Evolutionary conservation across 2,329 filamentous ascomycete species (phyloP).

Genomic region (Graphilbum sp.): DNA sequence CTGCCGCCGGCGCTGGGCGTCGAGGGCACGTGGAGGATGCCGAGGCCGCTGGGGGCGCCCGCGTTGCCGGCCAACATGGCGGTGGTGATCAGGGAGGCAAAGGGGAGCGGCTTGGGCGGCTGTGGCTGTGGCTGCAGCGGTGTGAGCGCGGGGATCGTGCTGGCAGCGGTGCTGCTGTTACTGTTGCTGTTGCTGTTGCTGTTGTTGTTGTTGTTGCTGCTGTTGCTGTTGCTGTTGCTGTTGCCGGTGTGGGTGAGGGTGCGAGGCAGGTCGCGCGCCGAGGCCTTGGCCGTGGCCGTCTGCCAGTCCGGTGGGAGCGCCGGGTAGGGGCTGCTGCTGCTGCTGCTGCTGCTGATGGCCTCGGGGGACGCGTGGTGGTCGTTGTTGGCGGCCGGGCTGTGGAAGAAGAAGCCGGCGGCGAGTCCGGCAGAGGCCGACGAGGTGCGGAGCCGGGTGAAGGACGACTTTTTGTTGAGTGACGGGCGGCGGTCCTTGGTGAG

Average conservation of each 20-base stretch:
- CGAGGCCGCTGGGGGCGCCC: background rate
- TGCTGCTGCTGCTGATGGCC: background rate
- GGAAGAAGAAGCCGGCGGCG: constrained; percentile 1
- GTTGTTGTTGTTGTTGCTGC: background rate
- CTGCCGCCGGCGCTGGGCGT: background rate
- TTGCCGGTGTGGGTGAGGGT: background rate
- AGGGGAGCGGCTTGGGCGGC: too few species aligned
- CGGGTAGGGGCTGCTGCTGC: background rate
- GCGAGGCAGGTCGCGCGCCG: background rate
- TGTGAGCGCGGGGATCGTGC: too few species aligned
- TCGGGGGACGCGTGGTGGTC: background rate
- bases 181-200: background rate
- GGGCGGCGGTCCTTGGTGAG: constrained; percentile 31
- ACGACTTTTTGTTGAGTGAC: constrained; percentile 37
- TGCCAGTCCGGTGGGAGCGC: background rate
- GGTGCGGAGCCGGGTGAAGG: constrained; percentile 25
- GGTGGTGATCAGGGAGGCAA: background rate
- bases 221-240: background rate
- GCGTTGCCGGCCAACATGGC: background rate
- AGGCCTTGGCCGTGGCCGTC: background rate
- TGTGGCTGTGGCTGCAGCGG: too few species aligned
- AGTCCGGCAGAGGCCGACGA: constrained; percentile 20
- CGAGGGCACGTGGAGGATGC: background rate
- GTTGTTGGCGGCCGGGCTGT: background rate
- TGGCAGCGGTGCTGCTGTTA: too few species aligned